Base-by-base conservation (phyloP, 2,329 filamentous ascomycete species). In the Cladosporium sp. region DNA sequence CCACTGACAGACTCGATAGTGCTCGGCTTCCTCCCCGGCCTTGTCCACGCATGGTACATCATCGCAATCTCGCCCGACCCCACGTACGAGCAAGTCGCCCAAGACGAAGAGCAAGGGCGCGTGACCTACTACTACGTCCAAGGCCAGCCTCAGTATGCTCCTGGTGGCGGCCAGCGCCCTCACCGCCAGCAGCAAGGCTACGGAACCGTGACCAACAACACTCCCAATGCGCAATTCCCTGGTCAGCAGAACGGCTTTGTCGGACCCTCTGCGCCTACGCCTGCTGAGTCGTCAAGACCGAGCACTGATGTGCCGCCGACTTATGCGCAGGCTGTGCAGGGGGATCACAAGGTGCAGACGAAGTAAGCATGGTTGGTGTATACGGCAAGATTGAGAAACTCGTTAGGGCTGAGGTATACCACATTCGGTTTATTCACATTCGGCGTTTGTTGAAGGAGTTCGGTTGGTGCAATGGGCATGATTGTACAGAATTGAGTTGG, bases 11-110 rank as follows among this genome's bases (percentile, higher is more conserved):
- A 24, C 3, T 12, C 25, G 48, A 15, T 45, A 70, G 68, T 64
- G 60, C 72, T 75, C 58, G 74, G 70, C 62, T 71, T 75, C 67
- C 75, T 97, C 60, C 93, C 93, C 19, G 93, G 93, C 60, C 87
- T 97, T 50, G 78, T 99, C 2, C 94, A 99, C 78, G 85, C 92
- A 62, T 97, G 94, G 93, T 99, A 97, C 81, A 96, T 97, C 75
- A 97, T 99, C 75, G 84, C 90, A 68, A 88, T 90, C 71, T 90
- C 88, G 73, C 94, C 94, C 58, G 93, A 97, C 60, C 74, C 77
- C 65, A 76, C 82, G 39, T 80, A 86, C 73, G 84, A 88, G 62
- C 72, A 77, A 55, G 73, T 79, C 57, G 91, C 94, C 75, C 83
- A 85, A 54, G 83, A 85, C 54, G 81, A 76, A 56, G 80, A 81